Evolutionary conservation across 2,329 filamentous ascomycete genomes (phyloP).

Genomic region (Ophiostoma tasmaniense): DNA sequence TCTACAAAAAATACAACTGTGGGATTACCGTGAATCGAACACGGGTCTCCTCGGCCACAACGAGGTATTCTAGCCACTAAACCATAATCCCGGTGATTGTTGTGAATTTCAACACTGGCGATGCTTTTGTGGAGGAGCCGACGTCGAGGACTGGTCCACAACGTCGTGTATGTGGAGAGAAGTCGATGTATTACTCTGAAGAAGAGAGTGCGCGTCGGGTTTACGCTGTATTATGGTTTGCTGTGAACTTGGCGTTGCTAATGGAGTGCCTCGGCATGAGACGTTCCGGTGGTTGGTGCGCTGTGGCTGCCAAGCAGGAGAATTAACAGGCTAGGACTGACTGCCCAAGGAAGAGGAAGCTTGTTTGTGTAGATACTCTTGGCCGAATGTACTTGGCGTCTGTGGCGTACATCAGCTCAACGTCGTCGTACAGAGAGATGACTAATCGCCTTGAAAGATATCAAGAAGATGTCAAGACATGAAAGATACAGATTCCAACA

Average conservation of each 20-base stretch:
- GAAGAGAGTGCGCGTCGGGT: too few relatives aligned
- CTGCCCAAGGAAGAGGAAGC: neutral
- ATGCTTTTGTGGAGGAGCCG: neutral
- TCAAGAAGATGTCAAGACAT: neutral
- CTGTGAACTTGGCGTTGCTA: neutral
- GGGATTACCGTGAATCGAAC: conserved; percentile 23
- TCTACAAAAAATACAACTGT: conserved; percentile 6
- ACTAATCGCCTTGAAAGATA: neutral
- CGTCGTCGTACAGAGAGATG: neutral
- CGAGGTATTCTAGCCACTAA: conserved; percentile 22
- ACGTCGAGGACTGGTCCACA: neutral
- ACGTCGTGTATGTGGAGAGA: neutral
- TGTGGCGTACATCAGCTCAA: neutral
- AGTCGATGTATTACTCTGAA: neutral
- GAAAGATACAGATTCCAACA: neutral
- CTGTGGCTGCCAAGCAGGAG: neutral
- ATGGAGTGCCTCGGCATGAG: neutral
- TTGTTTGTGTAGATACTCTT: neutral
- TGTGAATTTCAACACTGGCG: neutral
- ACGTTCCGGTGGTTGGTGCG: neutral
- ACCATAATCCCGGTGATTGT: conserved; percentile 16
- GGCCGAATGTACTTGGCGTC: neutral
- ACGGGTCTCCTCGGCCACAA: conserved; percentile 22
- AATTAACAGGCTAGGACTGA: neutral
- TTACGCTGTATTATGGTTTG: neutral